A percentile compares a stretch with the other conserved stretches of the same genome.
These are phyloP conservation scores for Bassia scoparia DNA, from an alignment of 148 eudicot genomes.

Conservation along the genomic window DNA sequence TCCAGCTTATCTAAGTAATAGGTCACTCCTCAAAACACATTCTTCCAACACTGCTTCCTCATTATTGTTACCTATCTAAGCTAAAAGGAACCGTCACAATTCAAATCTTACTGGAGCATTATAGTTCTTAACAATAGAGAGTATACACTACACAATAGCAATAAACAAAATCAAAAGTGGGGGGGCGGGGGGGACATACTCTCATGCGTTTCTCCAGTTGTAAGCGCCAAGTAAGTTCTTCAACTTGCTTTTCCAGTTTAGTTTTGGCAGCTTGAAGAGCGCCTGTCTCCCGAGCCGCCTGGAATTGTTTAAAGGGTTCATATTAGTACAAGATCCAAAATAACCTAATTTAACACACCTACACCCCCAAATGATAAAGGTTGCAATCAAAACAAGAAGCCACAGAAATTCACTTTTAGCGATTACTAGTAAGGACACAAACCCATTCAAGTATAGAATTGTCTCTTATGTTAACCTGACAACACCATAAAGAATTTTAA, in stretches of 20 bases:
- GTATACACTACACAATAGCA: background rate
- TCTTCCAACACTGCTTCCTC: background rate
- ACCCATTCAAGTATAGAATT: no score
- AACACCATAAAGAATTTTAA: no score
- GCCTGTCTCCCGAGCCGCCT: slow-evolving; percentile 98
- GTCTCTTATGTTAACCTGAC: no score
- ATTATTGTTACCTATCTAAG: background rate
- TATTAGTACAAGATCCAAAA: background rate
- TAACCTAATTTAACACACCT: background rate
- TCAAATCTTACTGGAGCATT: background rate
- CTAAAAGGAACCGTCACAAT: background rate
- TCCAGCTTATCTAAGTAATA: background rate
- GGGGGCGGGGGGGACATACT: slow-evolving; percentile 42
- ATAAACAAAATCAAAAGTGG: background rate
- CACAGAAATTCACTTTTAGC: no score
- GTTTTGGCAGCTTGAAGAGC: slow-evolving; percentile 99
- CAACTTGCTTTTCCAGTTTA: slow-evolving; percentile 99
- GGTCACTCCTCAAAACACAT: background rate
- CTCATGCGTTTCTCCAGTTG: slow-evolving; percentile 98
- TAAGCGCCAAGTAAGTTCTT: slow-evolving; percentile 91
- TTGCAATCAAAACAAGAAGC: background rate
- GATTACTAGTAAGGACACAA: no score
- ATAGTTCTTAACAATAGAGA: background rate
- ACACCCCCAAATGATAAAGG: background rate
- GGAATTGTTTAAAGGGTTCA: slow-evolving; percentile 16